Percentiles rank a stretch among this genome's conserved stretches.
Evolutionary conservation across 352 stramenopile species (phyloP).

Genomic region (Poterioochromonas sp.): DNA sequence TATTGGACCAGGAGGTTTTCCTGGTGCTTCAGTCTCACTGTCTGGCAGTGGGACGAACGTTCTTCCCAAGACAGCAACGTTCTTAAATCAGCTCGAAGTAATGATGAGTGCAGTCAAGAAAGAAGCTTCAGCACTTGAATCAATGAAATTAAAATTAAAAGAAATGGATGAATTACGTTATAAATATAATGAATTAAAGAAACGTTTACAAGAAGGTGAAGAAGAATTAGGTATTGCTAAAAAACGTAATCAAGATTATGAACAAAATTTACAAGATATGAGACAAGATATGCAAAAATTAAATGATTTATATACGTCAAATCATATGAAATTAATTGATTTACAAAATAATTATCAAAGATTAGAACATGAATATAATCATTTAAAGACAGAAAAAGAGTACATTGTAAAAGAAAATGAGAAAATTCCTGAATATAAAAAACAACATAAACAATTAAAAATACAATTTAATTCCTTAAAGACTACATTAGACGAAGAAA

Average conservation of each 20-base stretch:
- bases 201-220: not conserved
- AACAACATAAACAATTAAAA: not conserved
- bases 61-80: not conserved
- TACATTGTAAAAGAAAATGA: not conserved
- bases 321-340: slow-evolving; percentile 4
- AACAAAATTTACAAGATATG: not conserved
- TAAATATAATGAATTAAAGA: not conserved
- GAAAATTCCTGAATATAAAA: slow-evolving; percentile 5
- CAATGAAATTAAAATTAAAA: slow-evolving; percentile 13
- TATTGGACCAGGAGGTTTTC: too few species aligned
- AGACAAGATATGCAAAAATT: slow-evolving; percentile 6
- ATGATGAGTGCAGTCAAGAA: slow-evolving; percentile 14
- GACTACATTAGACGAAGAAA: not conserved
- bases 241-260: not conserved
- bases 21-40: too few species aligned
- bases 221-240: not conserved
- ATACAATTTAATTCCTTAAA: not conserved
- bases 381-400: not conserved
- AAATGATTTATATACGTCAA: slow-evolving; percentile 10
- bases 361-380: slow-evolving; percentile 3
- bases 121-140: slow-evolving; percentile 2
- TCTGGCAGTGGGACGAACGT: too few species aligned
- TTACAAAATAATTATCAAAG: not conserved
- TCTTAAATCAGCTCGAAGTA: slow-evolving; percentile 15
- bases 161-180: slow-evolving; percentile 19